Conservation (phyloP, 2,329 filamentous ascomycete genomes). For the Hymenoscyphus scutula region DNA sequence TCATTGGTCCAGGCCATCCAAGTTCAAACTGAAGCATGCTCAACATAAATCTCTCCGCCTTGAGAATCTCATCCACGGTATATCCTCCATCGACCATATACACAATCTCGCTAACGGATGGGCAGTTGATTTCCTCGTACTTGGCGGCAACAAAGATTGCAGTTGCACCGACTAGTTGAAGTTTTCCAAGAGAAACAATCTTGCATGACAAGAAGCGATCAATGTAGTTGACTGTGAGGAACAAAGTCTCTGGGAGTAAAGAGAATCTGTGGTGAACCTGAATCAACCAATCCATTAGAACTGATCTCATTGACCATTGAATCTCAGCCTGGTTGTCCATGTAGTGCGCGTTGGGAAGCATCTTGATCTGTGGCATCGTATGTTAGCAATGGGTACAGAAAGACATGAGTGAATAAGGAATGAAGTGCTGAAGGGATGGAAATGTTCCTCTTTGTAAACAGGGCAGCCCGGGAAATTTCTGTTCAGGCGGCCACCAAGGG, state of each 20-base stretch:
- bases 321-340: conserved; percentile 98
- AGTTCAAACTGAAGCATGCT: conserved; percentile 94
- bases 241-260: conserved; percentile 90
- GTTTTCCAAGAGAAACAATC: conserved; percentile 88
- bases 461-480: no score
- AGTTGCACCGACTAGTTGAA: conserved; percentile 94
- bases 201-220: conserved; percentile 95
- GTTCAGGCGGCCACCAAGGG: neutral
- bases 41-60: conserved; percentile 97
- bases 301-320: conserved; percentile 97
- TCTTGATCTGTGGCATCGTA: conserved; percentile 55
- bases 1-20: conserved; percentile 98
- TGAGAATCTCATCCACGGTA: conserved; percentile 85
- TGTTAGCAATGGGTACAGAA: conserved; percentile 27
- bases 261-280: conserved; percentile 92
- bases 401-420: neutral
- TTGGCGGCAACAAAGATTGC: conserved; percentile 95
- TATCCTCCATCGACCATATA: conserved; percentile 98
- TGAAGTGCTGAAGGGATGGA: neutral
- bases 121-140: conserved; percentile 98
- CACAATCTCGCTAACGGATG: conserved; percentile 89
- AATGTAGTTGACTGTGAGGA: conserved; percentile 93
- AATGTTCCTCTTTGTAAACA: neutral
- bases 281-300: conserved; percentile 97
- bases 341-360: conserved; percentile 88